Evolutionary conservation across 176 grass and related monocot genomes (phyloP).

Genomic region (Cenchrus americanus): DNA sequence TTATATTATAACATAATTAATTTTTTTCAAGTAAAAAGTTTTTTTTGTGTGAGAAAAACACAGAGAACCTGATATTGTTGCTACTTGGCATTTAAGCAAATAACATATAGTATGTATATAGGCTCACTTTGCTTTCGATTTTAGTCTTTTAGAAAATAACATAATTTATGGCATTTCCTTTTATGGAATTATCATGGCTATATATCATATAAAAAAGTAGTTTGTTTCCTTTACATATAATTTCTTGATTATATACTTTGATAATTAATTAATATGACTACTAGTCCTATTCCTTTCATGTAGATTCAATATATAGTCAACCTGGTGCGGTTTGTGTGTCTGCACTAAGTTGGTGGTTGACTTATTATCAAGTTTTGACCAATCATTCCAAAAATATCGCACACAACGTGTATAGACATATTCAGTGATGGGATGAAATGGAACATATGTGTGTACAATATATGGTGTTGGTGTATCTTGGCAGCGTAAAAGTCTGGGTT

Average conservation of each 20-base stretch:
- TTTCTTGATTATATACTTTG: not conserved
- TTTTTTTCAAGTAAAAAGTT: not conserved
- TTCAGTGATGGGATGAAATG: not conserved
- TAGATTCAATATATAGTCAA: not conserved
- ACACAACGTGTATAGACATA: not conserved
- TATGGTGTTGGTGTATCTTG: constrained; percentile 29
- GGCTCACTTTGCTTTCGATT: not conserved
- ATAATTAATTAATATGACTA: not conserved
- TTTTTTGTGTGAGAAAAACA: not conserved
- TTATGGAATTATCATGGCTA: not conserved
- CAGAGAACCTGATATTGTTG: not conserved
- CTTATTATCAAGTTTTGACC: not conserved
- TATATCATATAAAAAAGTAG: not conserved
- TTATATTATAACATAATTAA: constrained; percentile 8
- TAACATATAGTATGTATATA: too few species aligned
- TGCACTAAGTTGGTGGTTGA: constrained; percentile 13
- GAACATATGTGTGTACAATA: not conserved
- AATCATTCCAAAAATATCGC: not conserved
- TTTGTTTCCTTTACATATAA: not conserved
- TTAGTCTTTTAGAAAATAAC: not conserved
- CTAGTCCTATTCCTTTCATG: not conserved
- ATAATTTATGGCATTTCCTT: not conserved
- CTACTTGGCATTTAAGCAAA: not conserved
- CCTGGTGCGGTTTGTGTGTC: not conserved
- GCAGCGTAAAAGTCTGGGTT: constrained; percentile 9